Evolutionary conservation across 768 basidiomycete genomes (phyloP).

Genomic region (Trichaptum fuscoviolaceum): DNA sequence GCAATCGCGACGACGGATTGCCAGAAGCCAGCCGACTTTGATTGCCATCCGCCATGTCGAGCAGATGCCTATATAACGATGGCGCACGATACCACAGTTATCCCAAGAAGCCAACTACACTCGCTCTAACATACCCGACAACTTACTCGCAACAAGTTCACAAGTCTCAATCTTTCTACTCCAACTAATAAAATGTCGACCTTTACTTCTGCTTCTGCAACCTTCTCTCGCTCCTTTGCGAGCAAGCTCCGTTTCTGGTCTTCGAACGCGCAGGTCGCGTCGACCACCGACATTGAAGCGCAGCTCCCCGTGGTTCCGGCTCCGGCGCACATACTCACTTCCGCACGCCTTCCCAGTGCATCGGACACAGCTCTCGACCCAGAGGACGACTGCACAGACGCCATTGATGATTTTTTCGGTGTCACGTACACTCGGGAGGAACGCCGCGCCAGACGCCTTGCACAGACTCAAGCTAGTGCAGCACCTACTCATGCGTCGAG

Average conservation of each 20-base stretch:
- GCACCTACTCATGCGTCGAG: not conserved
- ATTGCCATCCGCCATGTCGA: not conserved
- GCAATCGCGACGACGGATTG: not conserved
- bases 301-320: not conserved
- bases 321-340: not conserved
- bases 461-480: not conserved
- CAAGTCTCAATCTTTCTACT: not conserved
- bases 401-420: not conserved
- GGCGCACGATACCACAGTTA: not conserved
- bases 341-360: not conserved
- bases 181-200: not conserved
- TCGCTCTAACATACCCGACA: not conserved
- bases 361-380: not conserved
- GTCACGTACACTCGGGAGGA: not conserved
- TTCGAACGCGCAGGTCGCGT: slow-evolving; percentile 1
- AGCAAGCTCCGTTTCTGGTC: not conserved
- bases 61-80: not conserved
- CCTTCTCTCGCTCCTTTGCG: not conserved
- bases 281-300: not conserved
- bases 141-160: not conserved
- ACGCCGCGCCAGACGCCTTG: not conserved
- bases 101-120: not conserved
- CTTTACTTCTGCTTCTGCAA: not conserved
- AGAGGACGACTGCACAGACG: not conserved
- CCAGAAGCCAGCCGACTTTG: not conserved